Evolutionary conservation across 2,329 filamentous ascomycete species (phyloP).

Genomic region (Cytospora piceae): DNA sequence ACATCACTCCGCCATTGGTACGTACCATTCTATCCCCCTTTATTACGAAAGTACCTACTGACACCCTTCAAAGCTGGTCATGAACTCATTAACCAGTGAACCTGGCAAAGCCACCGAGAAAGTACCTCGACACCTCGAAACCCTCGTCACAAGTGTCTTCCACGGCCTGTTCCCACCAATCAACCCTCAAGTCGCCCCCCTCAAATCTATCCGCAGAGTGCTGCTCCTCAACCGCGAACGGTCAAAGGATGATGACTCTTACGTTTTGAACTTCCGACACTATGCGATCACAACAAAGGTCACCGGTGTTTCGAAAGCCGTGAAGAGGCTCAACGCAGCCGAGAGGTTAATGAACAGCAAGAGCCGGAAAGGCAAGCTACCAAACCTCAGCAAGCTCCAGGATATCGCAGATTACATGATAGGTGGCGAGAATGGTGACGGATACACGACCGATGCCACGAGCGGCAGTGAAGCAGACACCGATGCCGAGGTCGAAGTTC

Average conservation of each 20-base stretch:
- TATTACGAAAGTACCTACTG: conserved; percentile 34
- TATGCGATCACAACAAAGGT: conserved; percentile 93
- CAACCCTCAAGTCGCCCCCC: conserved; percentile 84
- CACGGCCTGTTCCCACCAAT: conserved; percentile 96
- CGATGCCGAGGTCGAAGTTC: conserved; percentile 92
- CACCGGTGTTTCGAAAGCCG: conserved; percentile 80
- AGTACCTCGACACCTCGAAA: conserved; percentile 93
- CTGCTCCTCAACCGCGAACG: conserved; percentile 85
- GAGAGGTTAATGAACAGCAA: conserved; percentile 72
- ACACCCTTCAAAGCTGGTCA: conserved; percentile 67
- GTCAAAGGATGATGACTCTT: conserved; percentile 62
- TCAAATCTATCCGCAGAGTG: conserved; percentile 90
- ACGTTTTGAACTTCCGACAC: conserved; percentile 86
- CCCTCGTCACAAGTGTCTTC: conserved; percentile 89
- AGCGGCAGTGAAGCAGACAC: conserved; percentile 93
- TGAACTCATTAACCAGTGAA: conserved; percentile 92
- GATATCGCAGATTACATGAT: conserved; percentile 96
- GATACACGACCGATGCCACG: conserved; percentile 83
- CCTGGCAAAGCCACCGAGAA: conserved; percentile 63
- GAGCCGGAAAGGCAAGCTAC: conserved; percentile 71
- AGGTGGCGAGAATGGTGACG: conserved; percentile 73
- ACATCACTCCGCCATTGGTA: conserved; percentile 80
- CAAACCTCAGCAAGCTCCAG: conserved; percentile 86
- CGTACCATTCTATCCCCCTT: conserved; percentile 30
- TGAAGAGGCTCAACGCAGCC: conserved; percentile 82